These are phyloP conservation scores for Cicer chorassanicum DNA, from an alignment of 306 rosid species.

Conservation along the genomic window DNA sequence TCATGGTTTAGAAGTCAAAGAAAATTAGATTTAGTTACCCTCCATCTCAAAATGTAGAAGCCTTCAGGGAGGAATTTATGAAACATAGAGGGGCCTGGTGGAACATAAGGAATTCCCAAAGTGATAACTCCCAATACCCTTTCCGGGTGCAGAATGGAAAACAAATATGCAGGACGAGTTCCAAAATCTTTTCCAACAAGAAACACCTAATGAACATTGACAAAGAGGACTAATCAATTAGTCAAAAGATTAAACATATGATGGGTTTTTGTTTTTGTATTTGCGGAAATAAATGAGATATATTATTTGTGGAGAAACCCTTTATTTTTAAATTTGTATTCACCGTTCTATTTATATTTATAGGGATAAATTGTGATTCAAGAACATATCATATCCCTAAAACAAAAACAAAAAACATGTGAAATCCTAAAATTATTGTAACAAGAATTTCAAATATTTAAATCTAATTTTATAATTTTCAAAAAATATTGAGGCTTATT, in stretches of 20 bases:
- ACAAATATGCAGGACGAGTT: conserved; percentile 54
- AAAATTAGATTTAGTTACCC: conserved; percentile 49
- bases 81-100: conserved; percentile 47
- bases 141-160: conserved; percentile 67
- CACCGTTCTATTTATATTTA: too few relatives aligned
- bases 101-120: conserved; percentile 66
- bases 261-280: not conserved
- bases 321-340: too few relatives aligned
- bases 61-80: conserved; percentile 64
- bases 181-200: conserved; percentile 85
- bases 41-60: conserved; percentile 78
- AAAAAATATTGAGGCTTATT: too few relatives aligned
- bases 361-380: too few relatives aligned
- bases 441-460: too few relatives aligned
- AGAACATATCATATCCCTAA: too few relatives aligned
- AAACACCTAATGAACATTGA: conserved; percentile 52
- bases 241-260: not conserved
- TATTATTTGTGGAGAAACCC: too few relatives aligned
- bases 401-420: too few relatives aligned
- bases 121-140: conserved; percentile 78
- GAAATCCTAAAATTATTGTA: too few relatives aligned
- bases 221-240: conserved; percentile 17
- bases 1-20: not conserved
- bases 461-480: too few relatives aligned
- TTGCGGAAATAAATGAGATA: too few relatives aligned